These are phyloP conservation scores for Didymella sp. DNA, from an alignment of 2,329 filamentous ascomycete genomes.

Conservation along the genomic window DNA sequence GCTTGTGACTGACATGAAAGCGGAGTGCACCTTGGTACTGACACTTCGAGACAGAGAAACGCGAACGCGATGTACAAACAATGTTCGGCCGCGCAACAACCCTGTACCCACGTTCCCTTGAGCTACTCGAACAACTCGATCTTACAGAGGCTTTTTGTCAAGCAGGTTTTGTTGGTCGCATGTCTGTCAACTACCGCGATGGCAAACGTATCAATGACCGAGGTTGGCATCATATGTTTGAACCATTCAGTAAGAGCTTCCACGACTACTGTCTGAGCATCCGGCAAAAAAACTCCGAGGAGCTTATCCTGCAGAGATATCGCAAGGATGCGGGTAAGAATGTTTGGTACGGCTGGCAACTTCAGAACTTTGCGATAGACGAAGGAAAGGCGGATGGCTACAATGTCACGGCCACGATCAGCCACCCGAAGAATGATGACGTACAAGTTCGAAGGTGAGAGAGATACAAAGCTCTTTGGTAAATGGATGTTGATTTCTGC, in stretches of 20 bases:
- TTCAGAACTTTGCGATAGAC: neutral
- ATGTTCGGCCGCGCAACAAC: neutral
- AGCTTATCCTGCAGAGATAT: neutral
- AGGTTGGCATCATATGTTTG: neutral
- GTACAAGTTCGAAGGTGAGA: neutral
- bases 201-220: neutral
- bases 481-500: neutral
- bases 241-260: neutral
- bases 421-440: neutral
- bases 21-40: too few species aligned
- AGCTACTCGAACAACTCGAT: neutral
- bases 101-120: neutral
- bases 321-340: neutral
- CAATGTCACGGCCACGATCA: neutral
- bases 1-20: neutral
- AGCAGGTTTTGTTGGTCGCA: neutral
- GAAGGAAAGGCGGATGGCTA: neutral
- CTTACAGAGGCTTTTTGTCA: neutral
- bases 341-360: neutral
- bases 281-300: neutral
- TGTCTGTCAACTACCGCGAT: neutral
- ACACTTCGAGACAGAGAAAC: neutral
- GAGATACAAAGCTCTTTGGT: neutral
- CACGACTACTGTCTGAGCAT: neutral
- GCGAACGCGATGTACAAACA: neutral